These are phyloP conservation scores for Anethum foeniculum DNA, from an alignment of 140 eudicot genomes.

Conservation along the genomic window DNA sequence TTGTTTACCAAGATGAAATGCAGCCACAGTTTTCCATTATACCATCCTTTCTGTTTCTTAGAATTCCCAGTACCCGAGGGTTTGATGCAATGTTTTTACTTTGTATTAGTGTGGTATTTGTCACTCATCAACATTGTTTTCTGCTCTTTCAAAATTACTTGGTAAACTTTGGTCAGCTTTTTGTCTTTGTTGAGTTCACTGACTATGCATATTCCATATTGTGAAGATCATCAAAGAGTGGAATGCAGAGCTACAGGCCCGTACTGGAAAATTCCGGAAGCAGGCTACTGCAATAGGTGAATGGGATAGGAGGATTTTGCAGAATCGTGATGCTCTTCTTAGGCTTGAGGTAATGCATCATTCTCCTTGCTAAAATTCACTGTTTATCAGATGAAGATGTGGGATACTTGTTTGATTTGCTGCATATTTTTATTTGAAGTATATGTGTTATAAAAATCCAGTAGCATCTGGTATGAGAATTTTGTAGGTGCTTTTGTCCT, in stretches of 20 bases:
- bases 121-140: neutral
- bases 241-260: conserved; percentile 90
- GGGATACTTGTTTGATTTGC: neutral
- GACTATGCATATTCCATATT: neutral
- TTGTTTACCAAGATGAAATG: neutral
- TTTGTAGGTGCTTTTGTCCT: neutral
- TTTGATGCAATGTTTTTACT: neutral
- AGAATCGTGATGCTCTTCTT: conserved; percentile 87
- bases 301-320: conserved; percentile 94
- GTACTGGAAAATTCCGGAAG: conserved; percentile 77
- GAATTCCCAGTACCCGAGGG: neutral
- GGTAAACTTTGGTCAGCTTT: neutral
- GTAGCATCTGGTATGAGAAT: neutral
- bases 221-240: conserved; percentile 89
- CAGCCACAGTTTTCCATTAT: neutral
- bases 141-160: neutral
- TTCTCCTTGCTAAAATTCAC: neutral
- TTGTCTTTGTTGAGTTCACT: neutral
- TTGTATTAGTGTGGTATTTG: neutral
- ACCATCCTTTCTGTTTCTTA: neutral
- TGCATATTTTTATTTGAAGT: neutral
- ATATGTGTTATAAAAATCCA: too few relatives aligned
- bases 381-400: conserved; percentile 1
- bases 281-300: conserved; percentile 97
- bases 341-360: conserved; percentile 62